Percentiles rank a stretch among this genome's conserved stretches.
phyloP scores from a whole-genome alignment of 2,329 filamentous ascomycete species.

The Cladophialophora immunda region DNA sequence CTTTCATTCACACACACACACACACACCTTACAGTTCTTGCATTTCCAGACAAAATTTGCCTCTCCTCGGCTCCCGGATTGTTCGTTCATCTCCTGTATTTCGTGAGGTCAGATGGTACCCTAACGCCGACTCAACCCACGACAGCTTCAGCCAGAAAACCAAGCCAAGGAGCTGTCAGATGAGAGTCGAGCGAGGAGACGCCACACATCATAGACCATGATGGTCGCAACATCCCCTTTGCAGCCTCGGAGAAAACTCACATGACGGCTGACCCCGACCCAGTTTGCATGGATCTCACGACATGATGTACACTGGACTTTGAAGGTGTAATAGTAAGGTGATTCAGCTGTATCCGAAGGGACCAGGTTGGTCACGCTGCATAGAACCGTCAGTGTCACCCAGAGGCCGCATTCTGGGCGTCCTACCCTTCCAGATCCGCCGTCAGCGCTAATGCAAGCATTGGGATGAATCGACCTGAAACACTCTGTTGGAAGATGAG shows the following conservation, averaged over 20 bases:
- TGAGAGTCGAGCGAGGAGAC: neutral
- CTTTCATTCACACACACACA: too few relatives aligned
- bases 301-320: conserved; percentile 97
- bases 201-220: neutral
- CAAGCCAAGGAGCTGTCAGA: neutral
- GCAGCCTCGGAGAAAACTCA: conserved; percentile 58
- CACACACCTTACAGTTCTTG: conserved; percentile 90
- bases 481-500: neutral
- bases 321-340: conserved; percentile 97
- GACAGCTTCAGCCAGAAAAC: neutral
- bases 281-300: conserved; percentile 87
- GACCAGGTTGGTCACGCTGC: conserved; percentile 86
- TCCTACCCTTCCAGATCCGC: conserved; percentile 43
- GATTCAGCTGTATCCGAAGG: conserved; percentile 81
- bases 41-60: conserved; percentile 99
- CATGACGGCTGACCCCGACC: conserved; percentile 87
- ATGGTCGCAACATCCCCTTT: neutral
- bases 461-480: conserved; percentile 8
- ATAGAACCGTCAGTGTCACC: conserved; percentile 21
- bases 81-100: conserved; percentile 81
- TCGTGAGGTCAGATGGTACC: conserved; percentile 10
- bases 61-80: conserved; percentile 91
- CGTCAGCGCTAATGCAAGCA: conserved; percentile 39
- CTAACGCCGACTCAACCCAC: conserved; percentile 1
- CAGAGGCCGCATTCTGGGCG: neutral